These are phyloP conservation scores for Trichophaea hybrida DNA, from an alignment of 2,329 filamentous ascomycete species.

Conservation along the genomic window DNA sequence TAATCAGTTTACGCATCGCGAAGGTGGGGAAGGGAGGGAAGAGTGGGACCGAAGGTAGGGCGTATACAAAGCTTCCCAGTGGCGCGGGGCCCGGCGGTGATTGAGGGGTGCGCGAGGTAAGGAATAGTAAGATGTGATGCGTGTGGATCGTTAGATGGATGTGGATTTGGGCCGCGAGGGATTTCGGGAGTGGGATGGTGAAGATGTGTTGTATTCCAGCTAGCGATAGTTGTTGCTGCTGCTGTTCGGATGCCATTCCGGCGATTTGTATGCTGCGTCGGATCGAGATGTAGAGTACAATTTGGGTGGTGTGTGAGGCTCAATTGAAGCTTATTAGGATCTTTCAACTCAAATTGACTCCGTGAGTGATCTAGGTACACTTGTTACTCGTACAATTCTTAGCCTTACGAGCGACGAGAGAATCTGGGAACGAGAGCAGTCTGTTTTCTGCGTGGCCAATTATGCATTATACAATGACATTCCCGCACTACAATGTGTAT, in stretches of 20 bases:
- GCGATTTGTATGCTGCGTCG: background rate
- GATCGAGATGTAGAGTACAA: background rate
- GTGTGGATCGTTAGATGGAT: constrained; percentile 44
- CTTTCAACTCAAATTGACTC: too few species aligned
- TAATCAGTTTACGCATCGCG: background rate
- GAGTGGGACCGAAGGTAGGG: constrained; percentile 64
- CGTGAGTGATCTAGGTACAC: too few species aligned
- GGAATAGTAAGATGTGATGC: constrained; percentile 45
- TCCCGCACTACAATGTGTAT: too few species aligned
- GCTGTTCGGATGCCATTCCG: background rate
- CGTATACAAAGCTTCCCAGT: constrained; percentile 86
- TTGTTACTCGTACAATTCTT: too few species aligned
- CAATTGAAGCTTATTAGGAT: background rate
- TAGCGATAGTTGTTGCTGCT: background rate
- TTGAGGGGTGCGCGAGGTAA: constrained; percentile 40
- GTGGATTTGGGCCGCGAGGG: constrained; percentile 47
- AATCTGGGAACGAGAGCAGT: too few species aligned
- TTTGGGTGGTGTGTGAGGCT: background rate
- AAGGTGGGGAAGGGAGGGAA: background rate
- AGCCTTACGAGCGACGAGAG: too few species aligned
- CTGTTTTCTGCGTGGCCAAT: too few species aligned
- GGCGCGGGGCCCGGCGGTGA: constrained; percentile 30
- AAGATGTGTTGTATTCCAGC: constrained; percentile 32
- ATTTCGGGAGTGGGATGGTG: constrained; percentile 46
- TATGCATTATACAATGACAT: too few species aligned